phyloP scores from a whole-genome alignment of 2,329 filamentous ascomycete species.

The Hortaea werneckii region DNA sequence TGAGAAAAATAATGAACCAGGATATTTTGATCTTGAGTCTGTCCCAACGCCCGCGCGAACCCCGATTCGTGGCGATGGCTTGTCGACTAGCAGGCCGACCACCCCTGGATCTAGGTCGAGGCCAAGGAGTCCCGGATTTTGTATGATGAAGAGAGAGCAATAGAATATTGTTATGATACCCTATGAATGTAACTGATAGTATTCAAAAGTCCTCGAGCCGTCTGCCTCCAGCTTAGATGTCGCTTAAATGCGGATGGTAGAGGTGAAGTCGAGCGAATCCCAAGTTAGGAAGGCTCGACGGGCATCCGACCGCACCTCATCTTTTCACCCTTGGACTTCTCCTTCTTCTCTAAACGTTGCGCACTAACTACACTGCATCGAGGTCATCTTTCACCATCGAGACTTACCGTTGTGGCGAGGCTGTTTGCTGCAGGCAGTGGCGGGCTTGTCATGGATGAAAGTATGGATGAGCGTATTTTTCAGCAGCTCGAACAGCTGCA shows the following conservation, averaged over 20 bases:
- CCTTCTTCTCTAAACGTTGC: no score
- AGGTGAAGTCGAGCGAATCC: not conserved
- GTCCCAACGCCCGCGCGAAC: slow-evolving; percentile 37
- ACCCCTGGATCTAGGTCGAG: slow-evolving; percentile 28
- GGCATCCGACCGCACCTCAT: not conserved
- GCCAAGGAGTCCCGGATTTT: slow-evolving; percentile 18
- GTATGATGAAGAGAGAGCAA: slow-evolving; percentile 28
- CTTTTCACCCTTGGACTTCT: not conserved
- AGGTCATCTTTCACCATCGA: no score
- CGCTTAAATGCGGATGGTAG: no score
- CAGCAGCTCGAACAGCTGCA: slow-evolving; percentile 19
- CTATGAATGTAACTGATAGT: not conserved
- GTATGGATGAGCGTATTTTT: slow-evolving; percentile 18
- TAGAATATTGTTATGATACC: slow-evolving; percentile 8
- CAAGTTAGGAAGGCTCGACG: not conserved
- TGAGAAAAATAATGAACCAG: slow-evolving; percentile 51
- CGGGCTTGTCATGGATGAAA: no score
- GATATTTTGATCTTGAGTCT: slow-evolving; percentile 35
- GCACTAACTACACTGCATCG: no score
- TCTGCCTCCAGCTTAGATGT: no score
- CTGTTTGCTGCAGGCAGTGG: no score
- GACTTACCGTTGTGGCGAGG: no score
- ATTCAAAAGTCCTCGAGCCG: no score
- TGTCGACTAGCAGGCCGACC: slow-evolving; percentile 40
- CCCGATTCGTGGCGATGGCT: slow-evolving; percentile 32